Percentiles rank a stretch among this genome's conserved stretches.
Evolutionary conservation across 208 protist species (phyloP).

Genomic region (Leishmania amazonensis): DNA sequence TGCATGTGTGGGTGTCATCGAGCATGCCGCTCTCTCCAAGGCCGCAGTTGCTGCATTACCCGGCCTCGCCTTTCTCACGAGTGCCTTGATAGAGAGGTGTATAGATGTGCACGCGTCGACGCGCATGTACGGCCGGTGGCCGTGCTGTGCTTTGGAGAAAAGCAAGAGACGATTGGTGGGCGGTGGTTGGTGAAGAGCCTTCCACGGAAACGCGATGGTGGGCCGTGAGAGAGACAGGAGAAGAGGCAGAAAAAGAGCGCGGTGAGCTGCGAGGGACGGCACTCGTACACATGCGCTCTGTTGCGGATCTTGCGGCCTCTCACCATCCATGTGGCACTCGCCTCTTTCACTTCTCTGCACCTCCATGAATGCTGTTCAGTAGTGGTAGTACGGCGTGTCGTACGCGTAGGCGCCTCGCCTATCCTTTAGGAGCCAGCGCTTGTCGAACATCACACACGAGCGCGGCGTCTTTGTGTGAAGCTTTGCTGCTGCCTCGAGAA

Average conservation of each 20-base stretch:
- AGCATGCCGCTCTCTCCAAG: neutral
- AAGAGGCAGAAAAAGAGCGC: neutral
- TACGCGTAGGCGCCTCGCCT: slow-evolving; percentile 23
- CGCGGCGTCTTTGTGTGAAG: neutral
- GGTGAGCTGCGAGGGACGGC: neutral
- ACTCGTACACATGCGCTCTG: neutral
- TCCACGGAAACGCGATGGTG: neutral
- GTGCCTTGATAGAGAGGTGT: neutral
- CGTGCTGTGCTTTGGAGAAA: neutral
- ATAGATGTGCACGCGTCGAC: neutral
- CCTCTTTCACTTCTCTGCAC: neutral
- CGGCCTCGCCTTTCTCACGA: neutral
- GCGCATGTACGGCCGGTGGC: neutral
- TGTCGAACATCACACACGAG: slow-evolving; percentile 16
- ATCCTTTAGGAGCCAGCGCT: slow-evolving; percentile 25
- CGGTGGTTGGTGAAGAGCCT: neutral
- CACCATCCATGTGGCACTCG: neutral
- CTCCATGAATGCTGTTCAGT: slow-evolving; percentile 5
- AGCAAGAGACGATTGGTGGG: neutral
- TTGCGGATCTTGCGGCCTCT: neutral
- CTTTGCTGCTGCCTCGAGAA: slow-evolving; percentile 19
- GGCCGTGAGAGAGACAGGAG: neutral
- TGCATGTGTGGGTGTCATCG: neutral
- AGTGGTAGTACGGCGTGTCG: slow-evolving; percentile 23
- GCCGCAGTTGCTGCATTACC: neutral